Evolutionary conservation across 148 eudicot species (phyloP), one percentile per base, ranked within the genome.

Genomic region (Persicaria tinctoria): DNA sequence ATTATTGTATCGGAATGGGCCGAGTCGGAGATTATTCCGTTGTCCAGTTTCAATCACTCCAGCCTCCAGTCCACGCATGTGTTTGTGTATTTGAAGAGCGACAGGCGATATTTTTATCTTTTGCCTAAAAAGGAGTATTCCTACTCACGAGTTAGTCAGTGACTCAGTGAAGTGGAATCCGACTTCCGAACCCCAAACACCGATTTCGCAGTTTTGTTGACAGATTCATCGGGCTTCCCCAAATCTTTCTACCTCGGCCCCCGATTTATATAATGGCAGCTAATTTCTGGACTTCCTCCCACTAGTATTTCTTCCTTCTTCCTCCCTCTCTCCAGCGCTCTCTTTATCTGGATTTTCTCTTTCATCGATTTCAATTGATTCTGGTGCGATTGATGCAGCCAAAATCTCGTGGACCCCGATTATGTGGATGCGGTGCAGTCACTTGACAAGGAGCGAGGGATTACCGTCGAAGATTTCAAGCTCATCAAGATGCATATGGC

Each of bases 261-360:
- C 47, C 4, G 6, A 14, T 50, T 50, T 50, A 13, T 77, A 50
- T 32, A 71, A 94, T 94, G 98, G 98, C 98, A 70, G 89, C 98
- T 68, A 92, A 94, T 85, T 94, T 94, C 91, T 94, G 99, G 99
- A 89, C 91, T 17, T 95, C 99, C n/a, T 80, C 99, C 50, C 99
- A 95, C 83, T 90, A 81, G 99, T 96, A 74, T 79, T 84, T 44
- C 63, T 50, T 20, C 27, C 79, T 55, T 14, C 0, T 38, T 14
- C 46, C 48, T 4, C 62, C 9, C 17, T 38, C 45, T 0, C 46
- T 73, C 44, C 3, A n/a, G 0, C 10, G 18, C 45, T 51, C 8
- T 18, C 48, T 6, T 66, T 0, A 0, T 23, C 27, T 1, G 27
- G 27, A 1, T 23, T 23, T 23, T 23, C 27, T 23, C 27, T 23